These are phyloP conservation scores for Macaranga tanarius DNA, from an alignment of 441 rosid species.

Conservation along the genomic window DNA sequence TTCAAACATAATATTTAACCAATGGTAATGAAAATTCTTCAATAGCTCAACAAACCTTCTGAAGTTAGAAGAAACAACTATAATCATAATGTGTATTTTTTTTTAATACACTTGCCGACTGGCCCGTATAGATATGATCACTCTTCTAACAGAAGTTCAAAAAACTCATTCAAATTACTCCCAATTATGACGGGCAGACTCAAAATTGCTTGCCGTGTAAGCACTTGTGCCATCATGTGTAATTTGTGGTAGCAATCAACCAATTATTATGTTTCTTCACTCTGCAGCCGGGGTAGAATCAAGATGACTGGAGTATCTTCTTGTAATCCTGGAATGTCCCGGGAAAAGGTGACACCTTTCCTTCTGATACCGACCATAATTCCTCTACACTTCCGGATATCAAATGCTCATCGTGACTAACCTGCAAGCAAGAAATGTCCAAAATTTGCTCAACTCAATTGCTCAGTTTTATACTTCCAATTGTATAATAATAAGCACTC, in stretches of 20 bases:
- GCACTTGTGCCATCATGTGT: background rate
- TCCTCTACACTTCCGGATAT: conserved; percentile 97
- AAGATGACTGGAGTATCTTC: conserved; percentile 68
- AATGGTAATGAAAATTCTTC: no score
- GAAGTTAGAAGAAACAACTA: background rate
- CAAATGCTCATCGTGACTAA: conserved; percentile 93
- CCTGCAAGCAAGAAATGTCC: conserved; percentile 46
- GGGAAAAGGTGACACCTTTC: conserved; percentile 69
- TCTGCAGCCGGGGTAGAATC: background rate
- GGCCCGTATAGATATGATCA: background rate
- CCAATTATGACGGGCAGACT: background rate
- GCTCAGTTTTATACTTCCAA: background rate
- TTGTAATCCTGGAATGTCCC: conserved; percentile 92
- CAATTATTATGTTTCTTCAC: background rate
- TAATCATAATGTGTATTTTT: background rate
- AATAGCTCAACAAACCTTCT: background rate
- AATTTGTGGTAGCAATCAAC: no score
- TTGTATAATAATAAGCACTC: background rate
- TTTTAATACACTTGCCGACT: no score
- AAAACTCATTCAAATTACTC: background rate
- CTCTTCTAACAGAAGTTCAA: background rate
- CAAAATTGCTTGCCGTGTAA: background rate
- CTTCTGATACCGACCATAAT: conserved; percentile 84
- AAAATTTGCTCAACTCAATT: background rate
- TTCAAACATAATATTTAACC: no score